phyloP scores from a whole-genome alignment of 805 yeast species.

The Sporopachydermia lactativora region DNA sequence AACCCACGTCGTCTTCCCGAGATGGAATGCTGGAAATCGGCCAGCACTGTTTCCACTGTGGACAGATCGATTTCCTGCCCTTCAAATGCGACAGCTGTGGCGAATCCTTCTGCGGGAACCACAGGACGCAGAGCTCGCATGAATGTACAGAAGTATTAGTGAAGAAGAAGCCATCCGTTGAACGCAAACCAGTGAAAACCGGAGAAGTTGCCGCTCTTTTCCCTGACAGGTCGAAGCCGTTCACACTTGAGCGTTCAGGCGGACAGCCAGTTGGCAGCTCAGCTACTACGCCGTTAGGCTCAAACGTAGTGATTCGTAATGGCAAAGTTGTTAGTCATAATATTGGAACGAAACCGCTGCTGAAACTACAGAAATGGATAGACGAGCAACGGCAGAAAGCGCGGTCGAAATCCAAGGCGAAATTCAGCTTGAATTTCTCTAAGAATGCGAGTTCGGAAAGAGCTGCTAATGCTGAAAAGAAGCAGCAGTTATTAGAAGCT shows the following conservation, averaged over 20 bases:
- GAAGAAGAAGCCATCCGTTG: conserved; percentile 2
- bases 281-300: not conserved
- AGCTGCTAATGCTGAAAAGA: not conserved
- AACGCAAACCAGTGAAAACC: conserved; percentile 3
- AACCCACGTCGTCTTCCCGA: conserved; percentile 9
- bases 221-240: not conserved
- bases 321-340: not conserved
- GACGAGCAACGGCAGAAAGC: not conserved
- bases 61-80: conserved; percentile 27
- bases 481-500: conserved; percentile 5
- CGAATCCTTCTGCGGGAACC: conserved; percentile 22
- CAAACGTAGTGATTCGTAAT: not conserved
- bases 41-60: conserved; percentile 23
- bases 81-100: conserved; percentile 24
- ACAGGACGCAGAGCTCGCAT: conserved; percentile 20
- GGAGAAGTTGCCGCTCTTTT: not conserved
- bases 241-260: not conserved
- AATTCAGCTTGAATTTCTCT: conserved; percentile 1
- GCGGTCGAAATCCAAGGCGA: not conserved
- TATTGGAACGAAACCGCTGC: not conserved
- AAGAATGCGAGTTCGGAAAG: not conserved
- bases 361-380: not conserved
- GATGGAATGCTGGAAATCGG: conserved; percentile 21
- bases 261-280: not conserved
- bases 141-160: conserved; percentile 21